Conservation (phyloP, 2,329 filamentous ascomycete species). For the Calonectria pauciramosa region DNA sequence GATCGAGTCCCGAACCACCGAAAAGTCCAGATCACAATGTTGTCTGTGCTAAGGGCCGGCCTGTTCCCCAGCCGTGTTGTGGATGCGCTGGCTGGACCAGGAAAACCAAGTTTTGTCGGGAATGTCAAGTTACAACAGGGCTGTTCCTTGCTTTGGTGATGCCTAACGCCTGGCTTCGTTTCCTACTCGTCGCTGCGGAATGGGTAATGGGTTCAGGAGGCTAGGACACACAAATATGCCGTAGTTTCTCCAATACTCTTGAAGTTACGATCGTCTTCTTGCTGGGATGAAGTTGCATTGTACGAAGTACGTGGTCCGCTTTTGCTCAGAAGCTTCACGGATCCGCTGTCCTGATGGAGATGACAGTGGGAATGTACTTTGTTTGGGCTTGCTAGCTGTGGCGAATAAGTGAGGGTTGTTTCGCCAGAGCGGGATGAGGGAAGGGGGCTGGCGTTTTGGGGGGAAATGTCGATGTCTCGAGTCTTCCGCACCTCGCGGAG, state of each 20-base stretch:
- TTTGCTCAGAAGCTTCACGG: conserved; percentile 18
- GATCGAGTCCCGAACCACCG: conserved; percentile 33
- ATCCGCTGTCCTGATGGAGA: conserved; percentile 33
- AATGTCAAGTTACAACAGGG: conserved; percentile 43
- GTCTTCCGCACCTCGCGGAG: conserved; percentile 28
- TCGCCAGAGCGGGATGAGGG: conserved; percentile 1
- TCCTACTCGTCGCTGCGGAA: conserved; percentile 33
- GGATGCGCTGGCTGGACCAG: conserved; percentile 32
- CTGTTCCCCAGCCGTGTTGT: conserved; percentile 29
- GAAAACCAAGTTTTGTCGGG: conserved; percentile 30
- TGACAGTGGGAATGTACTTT: conserved; percentile 18
- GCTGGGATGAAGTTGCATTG: conserved; percentile 35
- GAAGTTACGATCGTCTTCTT: conserved; percentile 44
- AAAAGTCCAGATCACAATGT: conserved; percentile 32
- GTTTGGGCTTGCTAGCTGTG: conserved; percentile 13
- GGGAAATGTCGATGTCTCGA: conserved; percentile 27
- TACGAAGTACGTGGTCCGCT: conserved; percentile 24
- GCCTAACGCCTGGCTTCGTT: conserved; percentile 40
- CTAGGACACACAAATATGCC: conserved; percentile 20
- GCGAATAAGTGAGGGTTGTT: conserved; percentile 9
- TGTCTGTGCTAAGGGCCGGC: conserved; percentile 33
- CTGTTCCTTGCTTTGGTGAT: conserved; percentile 46
- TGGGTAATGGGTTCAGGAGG: conserved; percentile 29
- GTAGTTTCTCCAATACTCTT: conserved; percentile 30
- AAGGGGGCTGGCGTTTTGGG: conserved; percentile 5